A percentile compares a stretch with the other conserved stretches of the same genome.
Evolutionary conservation across 2,329 filamentous ascomycete genomes (phyloP).

Genomic region (Cyphellophora attinorum): DNA sequence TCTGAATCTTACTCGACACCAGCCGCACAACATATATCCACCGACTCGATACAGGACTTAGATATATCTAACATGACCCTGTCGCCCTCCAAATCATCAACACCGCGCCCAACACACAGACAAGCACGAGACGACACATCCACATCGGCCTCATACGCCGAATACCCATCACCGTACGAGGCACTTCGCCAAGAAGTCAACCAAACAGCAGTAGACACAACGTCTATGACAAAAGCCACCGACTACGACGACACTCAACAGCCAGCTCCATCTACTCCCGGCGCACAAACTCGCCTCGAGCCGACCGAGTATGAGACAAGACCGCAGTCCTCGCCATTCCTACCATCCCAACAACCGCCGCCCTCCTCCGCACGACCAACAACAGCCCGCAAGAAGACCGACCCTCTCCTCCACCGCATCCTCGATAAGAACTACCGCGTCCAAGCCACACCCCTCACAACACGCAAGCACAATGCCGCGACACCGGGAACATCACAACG

Average conservation of each 20-base stretch:
- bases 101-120: slow-evolving; percentile 28
- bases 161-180: slow-evolving; percentile 70
- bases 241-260: slow-evolving; percentile 18
- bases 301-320: slow-evolving; percentile 51
- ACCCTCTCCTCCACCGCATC: slow-evolving; percentile 81
- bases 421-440: slow-evolving; percentile 93
- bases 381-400: slow-evolving; percentile 33
- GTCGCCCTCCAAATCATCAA: slow-evolving; percentile 40
- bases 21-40: slow-evolving; percentile 24
- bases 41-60: slow-evolving; percentile 30
- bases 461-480: neutral
- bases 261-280: slow-evolving; percentile 16
- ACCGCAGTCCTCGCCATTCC: slow-evolving; percentile 48
- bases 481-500: slow-evolving; percentile 23
- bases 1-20: slow-evolving; percentile 32
- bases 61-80: slow-evolving; percentile 33
- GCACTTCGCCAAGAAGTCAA: slow-evolving; percentile 56
- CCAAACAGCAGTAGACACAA: slow-evolving; percentile 30
- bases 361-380: slow-evolving; percentile 33
- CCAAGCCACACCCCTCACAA: slow-evolving; percentile 70
- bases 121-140: slow-evolving; percentile 9
- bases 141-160: slow-evolving; percentile 39
- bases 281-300: slow-evolving; percentile 8
- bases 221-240: slow-evolving; percentile 25
- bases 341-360: slow-evolving; percentile 37